Evolutionary conservation across 148 eudicot genomes (phyloP), one percentile per base, ranked within the genome.

Genomic region (Tetragonia tetragonoides): DNA sequence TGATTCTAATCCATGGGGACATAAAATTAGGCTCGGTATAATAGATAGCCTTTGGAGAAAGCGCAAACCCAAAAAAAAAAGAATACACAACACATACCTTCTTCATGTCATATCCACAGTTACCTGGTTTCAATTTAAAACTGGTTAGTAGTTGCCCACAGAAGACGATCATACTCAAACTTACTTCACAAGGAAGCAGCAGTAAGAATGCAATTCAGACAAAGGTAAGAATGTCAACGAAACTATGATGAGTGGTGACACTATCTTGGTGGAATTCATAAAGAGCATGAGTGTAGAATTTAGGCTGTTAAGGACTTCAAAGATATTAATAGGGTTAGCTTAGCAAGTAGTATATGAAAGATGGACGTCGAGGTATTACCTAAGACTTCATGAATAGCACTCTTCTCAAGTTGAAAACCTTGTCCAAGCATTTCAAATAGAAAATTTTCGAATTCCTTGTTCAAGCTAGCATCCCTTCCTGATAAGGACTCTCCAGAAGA

Each of bases 401-500:
- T 81, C 70, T 70, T 86, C 42, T 86, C 88, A 11, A 87, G 81
- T 75, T 80, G 87, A 80, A 78, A 88, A 42, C 87, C 85, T 38
- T 34, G 66, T 24, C 85, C 85, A 77, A 86, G 84, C 80, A 82
- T 82, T 72, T 84, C 80, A 76, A 80, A 82, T 34, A 88, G 79
- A 84, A 85, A 80, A 7, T 82, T 62, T 70, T 86, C 85, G 4
- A 66, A 67, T 57, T 82, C 81, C 17, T 80, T 63, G 40, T 77
- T 66, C 64, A 44, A 37, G 74, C 57, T 61, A 42, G 59, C 28
- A 77, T 76, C 74, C 56, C 68, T 83, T 61, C 7, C 73, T 12
- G 34, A 46, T 28, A 70, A 78, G 41, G 78, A 69, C 21, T 56
- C 71, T 40, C 70, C 75, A 24, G 53, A 54, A 72, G 63, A 59